Conservation (phyloP, 495 filamentous ascomycete species). For the Choiromyces venosus region DNA sequence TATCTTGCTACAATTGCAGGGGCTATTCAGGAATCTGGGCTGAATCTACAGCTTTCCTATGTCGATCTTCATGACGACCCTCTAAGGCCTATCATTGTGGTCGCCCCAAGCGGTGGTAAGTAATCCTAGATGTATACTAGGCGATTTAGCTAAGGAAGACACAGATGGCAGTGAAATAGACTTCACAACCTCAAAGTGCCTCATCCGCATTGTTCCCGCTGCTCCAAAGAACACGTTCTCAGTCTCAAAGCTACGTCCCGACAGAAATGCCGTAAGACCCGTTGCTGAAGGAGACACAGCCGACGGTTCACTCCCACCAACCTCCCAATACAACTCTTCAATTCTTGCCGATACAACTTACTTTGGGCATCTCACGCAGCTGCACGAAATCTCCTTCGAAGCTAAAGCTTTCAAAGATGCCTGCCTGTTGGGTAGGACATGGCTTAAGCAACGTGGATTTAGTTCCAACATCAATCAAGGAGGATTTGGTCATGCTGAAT, state of each 20-base stretch:
- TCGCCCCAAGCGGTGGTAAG: slow-evolving; percentile 46
- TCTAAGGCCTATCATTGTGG: slow-evolving; percentile 65
- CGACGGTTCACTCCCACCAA: slow-evolving; percentile 48
- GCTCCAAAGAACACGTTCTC: slow-evolving; percentile 62
- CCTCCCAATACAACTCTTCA: slow-evolving; percentile 84
- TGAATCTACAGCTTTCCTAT: neutral
- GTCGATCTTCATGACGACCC: slow-evolving; percentile 61
- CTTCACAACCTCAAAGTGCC: slow-evolving; percentile 47
- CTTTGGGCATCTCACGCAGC: slow-evolving; percentile 63
- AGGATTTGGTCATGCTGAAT: slow-evolving; percentile 92
- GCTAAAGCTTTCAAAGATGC: slow-evolving; percentile 72
- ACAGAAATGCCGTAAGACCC: slow-evolving; percentile 64
- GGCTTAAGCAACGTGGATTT: slow-evolving; percentile 85
- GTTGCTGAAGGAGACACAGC: slow-evolving; percentile 44
- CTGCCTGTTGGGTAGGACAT: slow-evolving; percentile 76
- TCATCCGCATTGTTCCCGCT: slow-evolving; percentile 73
- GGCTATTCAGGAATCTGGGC: slow-evolving; percentile 55
- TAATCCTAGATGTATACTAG: neutral
- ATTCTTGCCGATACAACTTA: slow-evolving; percentile 70
- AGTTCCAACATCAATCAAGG: slow-evolving; percentile 60
- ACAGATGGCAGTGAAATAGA: slow-evolving; percentile 36
- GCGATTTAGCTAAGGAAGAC: neutral
- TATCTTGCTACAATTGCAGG: slow-evolving; percentile 76
- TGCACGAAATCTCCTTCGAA: slow-evolving; percentile 59
- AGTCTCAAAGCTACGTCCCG: slow-evolving; percentile 59